Percentiles rank a stretch among this genome's conserved stretches.
Evolutionary conservation across 768 basidiomycete species (phyloP).

Genomic region (Rhodotorula diobovata): DNA sequence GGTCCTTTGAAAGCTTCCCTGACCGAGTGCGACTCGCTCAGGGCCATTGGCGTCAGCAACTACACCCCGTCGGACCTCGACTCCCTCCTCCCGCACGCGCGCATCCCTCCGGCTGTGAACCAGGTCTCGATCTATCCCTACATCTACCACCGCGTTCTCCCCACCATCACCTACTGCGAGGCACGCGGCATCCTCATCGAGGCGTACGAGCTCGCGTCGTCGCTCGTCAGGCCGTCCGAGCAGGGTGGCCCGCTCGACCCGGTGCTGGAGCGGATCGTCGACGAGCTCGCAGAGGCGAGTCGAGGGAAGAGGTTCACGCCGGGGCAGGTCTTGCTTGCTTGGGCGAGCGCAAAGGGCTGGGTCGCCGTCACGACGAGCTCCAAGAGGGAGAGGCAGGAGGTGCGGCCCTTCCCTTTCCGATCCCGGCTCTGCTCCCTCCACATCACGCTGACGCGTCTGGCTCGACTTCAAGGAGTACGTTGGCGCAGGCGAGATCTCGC

Average conservation of each 20-base stretch:
- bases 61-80: constrained; percentile 2
- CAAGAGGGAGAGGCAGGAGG: constrained; percentile 1
- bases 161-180: background rate
- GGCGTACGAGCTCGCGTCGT: constrained; percentile 13
- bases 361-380: background rate
- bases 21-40: background rate
- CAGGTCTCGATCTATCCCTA: constrained; percentile 19
- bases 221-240: constrained; percentile 1
- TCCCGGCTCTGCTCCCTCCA: background rate
- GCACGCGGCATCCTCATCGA: constrained; percentile 2
- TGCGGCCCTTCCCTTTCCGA: background rate
- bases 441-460: too few relatives aligned
- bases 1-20: too few relatives aligned
- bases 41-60: constrained; percentile 2
- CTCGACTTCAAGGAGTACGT: constrained; percentile 2
- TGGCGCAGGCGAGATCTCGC: background rate
- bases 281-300: background rate
- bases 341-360: constrained; percentile 8
- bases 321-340: constrained; percentile 6
- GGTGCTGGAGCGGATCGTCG: background rate
- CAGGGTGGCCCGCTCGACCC: constrained; percentile 16
- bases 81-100: background rate
- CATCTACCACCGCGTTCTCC: background rate
- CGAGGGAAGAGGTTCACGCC: background rate
- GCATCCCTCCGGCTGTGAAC: constrained; percentile 7